phyloP scores from a whole-genome alignment of 352 stramenopile species.

The Thraustotheca clavata region DNA sequence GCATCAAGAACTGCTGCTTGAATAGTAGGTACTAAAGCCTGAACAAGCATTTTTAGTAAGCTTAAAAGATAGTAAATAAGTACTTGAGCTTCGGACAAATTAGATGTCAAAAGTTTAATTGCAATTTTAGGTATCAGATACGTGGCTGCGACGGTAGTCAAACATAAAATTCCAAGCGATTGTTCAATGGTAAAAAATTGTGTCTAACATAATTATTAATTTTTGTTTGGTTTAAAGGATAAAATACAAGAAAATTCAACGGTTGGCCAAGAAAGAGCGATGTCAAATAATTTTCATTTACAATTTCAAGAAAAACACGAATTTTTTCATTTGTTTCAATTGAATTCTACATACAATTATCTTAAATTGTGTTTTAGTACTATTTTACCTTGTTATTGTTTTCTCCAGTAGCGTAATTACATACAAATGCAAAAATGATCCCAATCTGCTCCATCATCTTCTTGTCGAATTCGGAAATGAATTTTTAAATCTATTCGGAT shows the following conservation, averaged over 20 bases:
- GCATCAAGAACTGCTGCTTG: not conserved
- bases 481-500: too few relatives aligned
- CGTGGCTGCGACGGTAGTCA: not conserved
- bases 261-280: not conserved
- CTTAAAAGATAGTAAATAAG: not conserved
- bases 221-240: not conserved
- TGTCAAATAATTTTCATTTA: slow-evolving; percentile 4
- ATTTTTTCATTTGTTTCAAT: too few relatives aligned
- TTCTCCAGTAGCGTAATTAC: too few relatives aligned
- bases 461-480: too few relatives aligned
- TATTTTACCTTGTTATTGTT: too few relatives aligned
- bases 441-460: too few relatives aligned
- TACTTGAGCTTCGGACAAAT: not conserved
- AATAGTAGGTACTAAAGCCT: slow-evolving; percentile 9
- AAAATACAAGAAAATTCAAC: not conserved
- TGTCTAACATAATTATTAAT: not conserved
- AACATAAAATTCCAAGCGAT: not conserved
- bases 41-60: not conserved
- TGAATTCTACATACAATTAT: too few relatives aligned
- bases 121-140: slow-evolving; percentile 1
- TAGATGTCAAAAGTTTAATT: not conserved
- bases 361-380: too few relatives aligned
- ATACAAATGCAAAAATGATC: too few relatives aligned
- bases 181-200: not conserved
- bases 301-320: not conserved